Evolutionary conservation across 1,139 yeast genomes (phyloP).

Genomic region (Pichia sp.): DNA sequence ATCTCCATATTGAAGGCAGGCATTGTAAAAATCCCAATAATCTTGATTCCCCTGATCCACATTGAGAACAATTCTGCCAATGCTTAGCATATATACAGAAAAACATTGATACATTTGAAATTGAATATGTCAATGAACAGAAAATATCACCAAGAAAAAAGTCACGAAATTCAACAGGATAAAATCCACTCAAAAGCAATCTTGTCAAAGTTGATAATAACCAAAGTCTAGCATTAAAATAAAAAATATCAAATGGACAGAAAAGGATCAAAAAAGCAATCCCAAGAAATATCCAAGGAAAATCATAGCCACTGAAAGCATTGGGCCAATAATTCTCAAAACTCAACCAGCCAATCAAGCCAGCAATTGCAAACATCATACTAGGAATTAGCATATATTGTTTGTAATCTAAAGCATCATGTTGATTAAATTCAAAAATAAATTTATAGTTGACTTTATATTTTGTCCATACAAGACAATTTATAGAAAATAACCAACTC

Average conservation of each 20-base stretch:
- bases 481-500: conserved; percentile 55
- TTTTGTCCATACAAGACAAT: conserved; percentile 64
- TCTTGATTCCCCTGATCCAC: conserved; percentile 76
- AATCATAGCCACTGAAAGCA: conserved; percentile 55
- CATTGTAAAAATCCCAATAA: conserved; percentile 77
- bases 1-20: conserved; percentile 85
- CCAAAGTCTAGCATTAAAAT: conserved; percentile 63
- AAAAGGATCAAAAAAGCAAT: conserved; percentile 42
- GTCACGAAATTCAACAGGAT: conserved; percentile 92
- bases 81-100: conserved; percentile 72
- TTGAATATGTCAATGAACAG: conserved; percentile 79
- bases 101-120: conserved; percentile 79
- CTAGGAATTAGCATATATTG: conserved; percentile 63
- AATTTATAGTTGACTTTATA: conserved; percentile 83
- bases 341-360: conserved; percentile 68
- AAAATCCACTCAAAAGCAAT: conserved; percentile 70
- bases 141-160: conserved; percentile 88
- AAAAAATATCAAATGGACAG: conserved; percentile 55
- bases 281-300: conserved; percentile 77
- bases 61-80: conserved; percentile 53
- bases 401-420: conserved; percentile 58
- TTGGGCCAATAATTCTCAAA: conserved; percentile 62
- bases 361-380: conserved; percentile 45
- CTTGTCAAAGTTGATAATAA: conserved; percentile 65
- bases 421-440: conserved; percentile 79